Evolutionary conservation across 345 rosid species (phyloP), one percentile per base, ranked within the genome.

Genomic region (Carallia pectinifolia): DNA sequence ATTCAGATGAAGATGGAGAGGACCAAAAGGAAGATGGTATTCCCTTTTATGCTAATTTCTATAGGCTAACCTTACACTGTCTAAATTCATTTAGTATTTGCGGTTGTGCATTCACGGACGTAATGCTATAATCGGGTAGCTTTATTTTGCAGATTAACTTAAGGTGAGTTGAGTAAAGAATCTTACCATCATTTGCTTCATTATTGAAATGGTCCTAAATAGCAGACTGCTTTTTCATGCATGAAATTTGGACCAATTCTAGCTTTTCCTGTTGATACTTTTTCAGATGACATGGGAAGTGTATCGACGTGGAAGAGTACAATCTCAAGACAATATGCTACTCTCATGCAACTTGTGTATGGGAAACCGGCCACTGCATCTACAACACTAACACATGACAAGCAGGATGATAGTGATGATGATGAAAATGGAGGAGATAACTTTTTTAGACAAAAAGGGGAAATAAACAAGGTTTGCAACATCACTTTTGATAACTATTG

Each of bases 361-460:
- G 97, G 97, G 47, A 79, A 75, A 56, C 64, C 85, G 27, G 72
- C 83, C 71, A 68, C 91, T 37, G 40, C 67, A 53, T 75, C 74
- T 58, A 69, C 80, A 63, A 73, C 80, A 74, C 69, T 74, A 53
- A 38, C 16, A 64, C 58, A 71, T 74, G 87, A 84, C 64, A 70
- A 65, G 58, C 80, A 77, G 68, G 90, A 80, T 55, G 62, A 9
- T 70, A 79, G 80, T 60, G 92, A 82, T 23, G 86, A 80, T 74
- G 92, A 81, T 58, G 92, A 83, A 62, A 82, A 83, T 67, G 93
- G 88, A 12, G 89, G 68, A 29, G 98, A 87, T 34, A 92, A 85
- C 17, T 95, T 95, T 74, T 91, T 92, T 74, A 92, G 74, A 87
- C 97, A 92, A 58, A 95, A 92, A 78, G 90, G 91, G 60, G 86